Evolutionary conservation across 192 early-diverging fungal genomes (phyloP), one percentile per base, ranked within the genome.

Genomic region (Gorgonomyces haynaldii): DNA sequence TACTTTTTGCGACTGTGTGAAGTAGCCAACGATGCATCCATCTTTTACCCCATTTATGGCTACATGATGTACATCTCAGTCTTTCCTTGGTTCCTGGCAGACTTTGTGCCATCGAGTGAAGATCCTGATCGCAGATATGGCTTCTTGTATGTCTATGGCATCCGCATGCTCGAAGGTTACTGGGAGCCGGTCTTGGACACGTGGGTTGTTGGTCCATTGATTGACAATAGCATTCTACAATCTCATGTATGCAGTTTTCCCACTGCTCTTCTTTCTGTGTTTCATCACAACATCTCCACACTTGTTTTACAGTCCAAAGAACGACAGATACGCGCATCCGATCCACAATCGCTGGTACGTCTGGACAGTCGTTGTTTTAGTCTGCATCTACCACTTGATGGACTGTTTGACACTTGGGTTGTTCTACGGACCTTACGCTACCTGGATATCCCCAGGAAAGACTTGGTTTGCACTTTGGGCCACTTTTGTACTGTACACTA

Each of bases 81-180:
- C 7, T 61, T 77, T 2, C 84, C 84, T 0, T 76, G 82, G 77
- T 86, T 86, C 39, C 38, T 69, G 5, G 86, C 81, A 1, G 67
- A 73, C 1, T 67, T 89, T 49, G 74, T 89, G 7, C 81, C 85
- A 19, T 34, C 13, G 44, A 52, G 45, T 16, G 12, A 15, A 4
- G 15, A 20, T 8, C 25, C 17, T 15, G 27, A n/a, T 0, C 25
- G 46, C 9, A 48, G 58, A 31, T 50, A 45, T 27, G 64, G 64
- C 15, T 42, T 50, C 30, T 39, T 57, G 19, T 53, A 50, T 29
- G 27, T 47, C 16, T 54, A 56, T 27, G 64, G 64, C 2, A 45
- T 66, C 19, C 55, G 54, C 44, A 31, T 56, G 25, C 20, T 26
- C n/a, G 54, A 56, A 24, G 54, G 54, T 3, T n/a, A 8, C 7